Conservation (phyloP, 2,329 filamentous ascomycete species). For the Pezicula rhizophila region DNA sequence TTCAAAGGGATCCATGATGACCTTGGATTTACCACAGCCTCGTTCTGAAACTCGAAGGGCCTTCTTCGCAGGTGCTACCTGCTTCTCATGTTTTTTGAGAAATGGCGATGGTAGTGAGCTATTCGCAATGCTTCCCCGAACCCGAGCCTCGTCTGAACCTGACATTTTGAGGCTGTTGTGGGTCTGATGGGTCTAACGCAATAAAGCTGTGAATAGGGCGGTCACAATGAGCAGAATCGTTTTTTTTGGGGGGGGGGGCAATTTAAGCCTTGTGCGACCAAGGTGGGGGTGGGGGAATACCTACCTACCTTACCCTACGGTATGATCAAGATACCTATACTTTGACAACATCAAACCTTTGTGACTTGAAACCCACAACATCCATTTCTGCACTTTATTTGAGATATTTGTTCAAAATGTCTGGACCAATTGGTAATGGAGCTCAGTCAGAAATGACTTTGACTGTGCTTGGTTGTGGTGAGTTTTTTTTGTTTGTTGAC, state of each 20-base stretch:
- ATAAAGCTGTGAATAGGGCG: not conserved
- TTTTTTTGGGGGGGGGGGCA: too few species aligned
- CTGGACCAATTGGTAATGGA: not conserved
- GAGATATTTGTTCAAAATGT: not conserved
- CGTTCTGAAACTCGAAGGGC: slow-evolving; percentile 2
- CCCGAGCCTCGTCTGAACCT: not conserved
- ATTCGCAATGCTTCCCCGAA: not conserved
- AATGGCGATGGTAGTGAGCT: too few species aligned
- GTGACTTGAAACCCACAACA: too few species aligned
- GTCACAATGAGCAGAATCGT: too few species aligned
- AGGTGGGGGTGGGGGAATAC: not conserved
- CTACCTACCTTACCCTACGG: not conserved
- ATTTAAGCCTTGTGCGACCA: not conserved
- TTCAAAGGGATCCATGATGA: slow-evolving; percentile 71
- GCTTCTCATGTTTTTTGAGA: too few species aligned
- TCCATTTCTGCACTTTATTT: not conserved
- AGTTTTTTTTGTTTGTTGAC: slow-evolving; percentile 25
- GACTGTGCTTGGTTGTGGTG: slow-evolving; percentile 77
- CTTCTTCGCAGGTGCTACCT: not conserved
- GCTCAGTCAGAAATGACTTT: slow-evolving; percentile 53
- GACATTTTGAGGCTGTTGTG: not conserved
- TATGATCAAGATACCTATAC: too few species aligned
- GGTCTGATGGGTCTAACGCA: not conserved
- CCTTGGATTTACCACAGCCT: slow-evolving; percentile 1
- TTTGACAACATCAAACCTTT: too few species aligned